Percentiles rank a stretch among this genome's conserved stretches.
Conservation (phyloP, 108 stramenopile genomes). For the Stephanodiscus triporus region DNA sequence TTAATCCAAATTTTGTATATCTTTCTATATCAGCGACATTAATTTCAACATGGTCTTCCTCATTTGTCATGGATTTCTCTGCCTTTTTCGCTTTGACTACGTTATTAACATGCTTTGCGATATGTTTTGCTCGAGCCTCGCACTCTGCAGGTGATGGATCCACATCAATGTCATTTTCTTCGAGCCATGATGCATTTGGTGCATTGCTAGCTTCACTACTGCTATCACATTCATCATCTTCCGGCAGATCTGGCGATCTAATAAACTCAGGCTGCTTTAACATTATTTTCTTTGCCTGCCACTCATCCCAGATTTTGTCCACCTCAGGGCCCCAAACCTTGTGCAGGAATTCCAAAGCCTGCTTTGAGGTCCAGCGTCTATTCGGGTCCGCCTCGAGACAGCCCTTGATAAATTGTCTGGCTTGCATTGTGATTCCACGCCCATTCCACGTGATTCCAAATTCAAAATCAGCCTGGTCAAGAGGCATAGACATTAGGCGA, state of each 20-base stretch:
- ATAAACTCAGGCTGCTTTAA: constrained; percentile 39
- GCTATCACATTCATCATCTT: constrained; percentile 24
- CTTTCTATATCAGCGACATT: constrained; percentile 40
- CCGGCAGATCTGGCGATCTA: constrained; percentile 19
- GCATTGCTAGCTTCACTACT: constrained; percentile 4
- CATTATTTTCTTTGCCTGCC: constrained; percentile 40
- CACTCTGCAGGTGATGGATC: constrained; percentile 6
- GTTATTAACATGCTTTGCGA: constrained; percentile 40
- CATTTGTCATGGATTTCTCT: constrained; percentile 11
- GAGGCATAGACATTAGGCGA: neutral
- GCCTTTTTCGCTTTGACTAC: constrained; percentile 28
- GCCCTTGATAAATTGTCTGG: constrained; percentile 44
- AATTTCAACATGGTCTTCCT: constrained; percentile 15
- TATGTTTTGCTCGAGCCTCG: constrained; percentile 23
- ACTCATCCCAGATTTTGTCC: constrained; percentile 49
- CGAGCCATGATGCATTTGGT: neutral
- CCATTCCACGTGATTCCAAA: constrained; percentile 61
- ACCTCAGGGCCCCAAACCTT: constrained; percentile 51
- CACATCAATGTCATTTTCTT: constrained; percentile 16
- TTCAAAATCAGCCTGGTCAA: constrained; percentile 34
- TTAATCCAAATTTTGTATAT: constrained; percentile 50
- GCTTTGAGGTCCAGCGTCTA: constrained; percentile 57
- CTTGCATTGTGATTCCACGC: constrained; percentile 39
- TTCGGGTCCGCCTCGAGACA: constrained; percentile 55
- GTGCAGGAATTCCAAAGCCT: constrained; percentile 51